These are phyloP conservation scores for Knoxdaviesia capensis DNA, from an alignment of 2,329 filamentous ascomycete genomes.

Conservation along the genomic window DNA sequence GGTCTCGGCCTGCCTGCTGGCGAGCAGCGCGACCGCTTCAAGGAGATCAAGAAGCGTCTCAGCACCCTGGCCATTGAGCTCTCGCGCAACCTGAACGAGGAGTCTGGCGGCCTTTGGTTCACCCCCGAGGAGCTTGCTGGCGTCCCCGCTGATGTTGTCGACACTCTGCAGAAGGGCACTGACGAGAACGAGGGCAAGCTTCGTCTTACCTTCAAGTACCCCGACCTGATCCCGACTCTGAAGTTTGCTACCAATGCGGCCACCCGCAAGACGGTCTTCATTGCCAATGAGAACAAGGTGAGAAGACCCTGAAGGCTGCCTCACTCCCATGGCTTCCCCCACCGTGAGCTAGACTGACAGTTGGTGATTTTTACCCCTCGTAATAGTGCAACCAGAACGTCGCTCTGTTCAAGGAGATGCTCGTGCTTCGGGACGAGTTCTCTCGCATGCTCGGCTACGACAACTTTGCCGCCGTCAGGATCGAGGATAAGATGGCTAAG, in stretches of 20 bases:
- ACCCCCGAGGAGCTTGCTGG: conserved; percentile 53
- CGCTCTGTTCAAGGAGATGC: conserved; percentile 52
- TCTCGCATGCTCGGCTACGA: conserved; percentile 59
- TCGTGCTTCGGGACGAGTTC: conserved; percentile 57
- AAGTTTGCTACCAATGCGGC: conserved; percentile 58
- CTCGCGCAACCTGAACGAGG: conserved; percentile 66
- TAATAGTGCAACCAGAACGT: conserved; percentile 47
- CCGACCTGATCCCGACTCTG: conserved; percentile 56
- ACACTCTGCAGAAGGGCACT: conserved; percentile 49
- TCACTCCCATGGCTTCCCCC: not conserved
- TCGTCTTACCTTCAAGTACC: conserved; percentile 66
- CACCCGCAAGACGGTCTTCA: conserved; percentile 46
- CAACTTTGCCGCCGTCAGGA: conserved; percentile 54
- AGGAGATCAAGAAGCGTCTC: conserved; percentile 67
- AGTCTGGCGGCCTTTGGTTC: conserved; percentile 66
- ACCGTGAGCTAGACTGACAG: not conserved
- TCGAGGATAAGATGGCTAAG: conserved; percentile 79
- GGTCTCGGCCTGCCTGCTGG: conserved; percentile 53
- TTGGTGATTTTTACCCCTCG: not conserved
- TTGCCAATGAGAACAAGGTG: conserved; percentile 64
- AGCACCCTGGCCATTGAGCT: conserved; percentile 56
- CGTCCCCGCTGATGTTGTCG: conserved; percentile 50
- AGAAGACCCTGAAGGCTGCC: not conserved
- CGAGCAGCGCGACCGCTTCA: conserved; percentile 56
- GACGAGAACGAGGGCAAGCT: conserved; percentile 54